A percentile compares a stretch with the other conserved stretches of the same genome.
phyloP scores from a whole-genome alignment of 129 eudicot species.

The Escallonia herrerae region DNA sequence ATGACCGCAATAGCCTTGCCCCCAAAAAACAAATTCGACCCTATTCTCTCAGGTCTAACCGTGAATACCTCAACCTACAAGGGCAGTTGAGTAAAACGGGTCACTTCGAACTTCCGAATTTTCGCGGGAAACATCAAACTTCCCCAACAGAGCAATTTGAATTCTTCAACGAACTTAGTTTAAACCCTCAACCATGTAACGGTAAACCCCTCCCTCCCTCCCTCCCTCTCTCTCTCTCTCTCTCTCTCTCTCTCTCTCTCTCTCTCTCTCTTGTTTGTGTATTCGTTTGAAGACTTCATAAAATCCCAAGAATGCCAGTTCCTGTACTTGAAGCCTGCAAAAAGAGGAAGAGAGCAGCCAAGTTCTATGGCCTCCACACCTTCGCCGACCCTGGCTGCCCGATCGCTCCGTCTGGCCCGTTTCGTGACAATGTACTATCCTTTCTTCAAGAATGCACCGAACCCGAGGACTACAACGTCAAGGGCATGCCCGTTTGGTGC shows the following conservation, averaged over 20 bases:
- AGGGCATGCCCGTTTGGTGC: conserved; percentile 72
- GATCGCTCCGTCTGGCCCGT: conserved; percentile 43
- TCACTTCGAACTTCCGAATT: background rate
- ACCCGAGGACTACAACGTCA: conserved; percentile 48
- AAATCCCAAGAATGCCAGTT: conserved; percentile 12
- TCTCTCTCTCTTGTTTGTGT: background rate
- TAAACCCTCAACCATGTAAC: background rate
- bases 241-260: conserved; percentile 10
- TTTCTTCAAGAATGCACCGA: conserved; percentile 62
- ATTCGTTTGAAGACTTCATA: background rate
- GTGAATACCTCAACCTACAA: background rate
- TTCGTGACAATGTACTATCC: conserved; percentile 56
- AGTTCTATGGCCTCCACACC: conserved; percentile 44
- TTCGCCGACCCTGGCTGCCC: conserved; percentile 74
- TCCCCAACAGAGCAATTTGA: background rate
- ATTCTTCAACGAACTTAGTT: conserved; percentile 11
- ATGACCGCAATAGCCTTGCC: too few relatives aligned
- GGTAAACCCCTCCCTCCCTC: background rate
- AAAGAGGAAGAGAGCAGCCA: conserved; percentile 34
- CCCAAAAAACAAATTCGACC: too few relatives aligned
- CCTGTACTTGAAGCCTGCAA: conserved; percentile 20
- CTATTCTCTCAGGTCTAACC: background rate
- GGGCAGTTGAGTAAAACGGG: background rate
- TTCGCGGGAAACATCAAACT: conserved; percentile 12
- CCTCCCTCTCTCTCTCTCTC: conserved; percentile 6